These are phyloP conservation scores for Ganoderma sinense DNA, from an alignment of 1,284 basidiomycete species.

Conservation along the genomic window DNA sequence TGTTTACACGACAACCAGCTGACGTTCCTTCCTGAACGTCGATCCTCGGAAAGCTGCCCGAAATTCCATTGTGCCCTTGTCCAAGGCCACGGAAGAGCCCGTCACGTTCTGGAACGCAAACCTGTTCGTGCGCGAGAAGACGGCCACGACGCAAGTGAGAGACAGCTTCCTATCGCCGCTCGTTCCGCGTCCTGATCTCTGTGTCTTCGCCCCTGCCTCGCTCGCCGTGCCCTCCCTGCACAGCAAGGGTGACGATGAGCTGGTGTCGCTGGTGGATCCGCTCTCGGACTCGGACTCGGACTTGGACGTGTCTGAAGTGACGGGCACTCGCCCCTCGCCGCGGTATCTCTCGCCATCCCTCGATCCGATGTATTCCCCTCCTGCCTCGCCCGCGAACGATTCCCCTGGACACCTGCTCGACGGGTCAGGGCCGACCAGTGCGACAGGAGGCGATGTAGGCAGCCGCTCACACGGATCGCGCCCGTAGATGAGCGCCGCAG, in stretches of 20 bases:
- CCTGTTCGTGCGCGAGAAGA: background rate
- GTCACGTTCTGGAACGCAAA: conserved; percentile 2
- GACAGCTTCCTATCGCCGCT: conserved; percentile 1
- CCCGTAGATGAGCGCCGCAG: background rate
- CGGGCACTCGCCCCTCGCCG: background rate
- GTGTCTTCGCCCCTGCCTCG: background rate
- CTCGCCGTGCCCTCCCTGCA: background rate
- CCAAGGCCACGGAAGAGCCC: background rate
- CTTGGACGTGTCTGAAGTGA: background rate
- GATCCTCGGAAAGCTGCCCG: background rate
- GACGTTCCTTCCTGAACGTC: background rate
- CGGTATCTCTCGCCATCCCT: background rate
- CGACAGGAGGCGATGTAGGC: background rate
- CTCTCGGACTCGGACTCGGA: background rate
- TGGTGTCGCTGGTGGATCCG: background rate
- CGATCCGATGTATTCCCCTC: background rate
- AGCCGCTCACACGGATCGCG: background rate
- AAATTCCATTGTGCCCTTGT: background rate
- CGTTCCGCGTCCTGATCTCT: background rate
- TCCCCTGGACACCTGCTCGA: background rate
- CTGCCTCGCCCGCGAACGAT: background rate
- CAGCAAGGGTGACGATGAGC: conserved; percentile 2
- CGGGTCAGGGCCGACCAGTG: background rate
- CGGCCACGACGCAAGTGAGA: conserved; percentile 2
- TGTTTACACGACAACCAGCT: background rate